Conservation (phyloP, 2,329 filamentous ascomycete species). For the Diaporthe vexans region DNA sequence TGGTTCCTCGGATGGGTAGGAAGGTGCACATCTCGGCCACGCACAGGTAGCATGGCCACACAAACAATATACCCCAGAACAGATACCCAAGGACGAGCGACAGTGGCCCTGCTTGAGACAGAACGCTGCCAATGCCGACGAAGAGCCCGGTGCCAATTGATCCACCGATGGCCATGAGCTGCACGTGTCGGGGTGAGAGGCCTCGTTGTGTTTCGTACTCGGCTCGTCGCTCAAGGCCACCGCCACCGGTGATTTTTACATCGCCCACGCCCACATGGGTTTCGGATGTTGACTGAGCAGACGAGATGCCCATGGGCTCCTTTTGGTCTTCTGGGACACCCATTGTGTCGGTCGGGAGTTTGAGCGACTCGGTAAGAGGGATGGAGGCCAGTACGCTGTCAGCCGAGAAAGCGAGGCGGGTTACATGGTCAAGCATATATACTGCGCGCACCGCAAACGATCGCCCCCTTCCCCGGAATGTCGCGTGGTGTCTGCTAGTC, state of each 20-base stretch:
- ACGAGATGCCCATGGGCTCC: conserved; percentile 18
- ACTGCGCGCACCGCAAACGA: neutral
- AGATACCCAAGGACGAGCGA: conserved; percentile 60
- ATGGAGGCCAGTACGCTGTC: neutral
- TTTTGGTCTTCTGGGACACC: conserved; percentile 22
- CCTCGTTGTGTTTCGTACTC: conserved; percentile 45
- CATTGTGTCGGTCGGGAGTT: conserved; percentile 2
- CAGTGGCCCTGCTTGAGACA: conserved; percentile 58
- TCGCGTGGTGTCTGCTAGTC: conserved; percentile 31
- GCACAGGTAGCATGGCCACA: conserved; percentile 59
- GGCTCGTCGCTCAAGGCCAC: conserved; percentile 31
- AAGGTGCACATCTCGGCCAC: conserved; percentile 72
- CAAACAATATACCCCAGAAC: conserved; percentile 59
- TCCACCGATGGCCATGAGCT: conserved; percentile 64
- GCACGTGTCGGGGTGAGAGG: conserved; percentile 57
- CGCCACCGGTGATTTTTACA: conserved; percentile 13
- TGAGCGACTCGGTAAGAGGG: neutral
- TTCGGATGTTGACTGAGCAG: conserved; percentile 21
- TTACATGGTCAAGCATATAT: conserved; percentile 13
- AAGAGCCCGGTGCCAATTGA: conserved; percentile 62
- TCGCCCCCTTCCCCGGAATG: conserved; percentile 11
- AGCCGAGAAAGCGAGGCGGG: neutral
- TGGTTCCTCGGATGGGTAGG: conserved; percentile 65
- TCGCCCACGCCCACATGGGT: conserved; percentile 23
- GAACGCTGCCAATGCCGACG: conserved; percentile 58